Percentiles rank a stretch among this genome's conserved stretches.
phyloP scores from a whole-genome alignment of 129 eudicot genomes.

The Lonicera japonica region DNA sequence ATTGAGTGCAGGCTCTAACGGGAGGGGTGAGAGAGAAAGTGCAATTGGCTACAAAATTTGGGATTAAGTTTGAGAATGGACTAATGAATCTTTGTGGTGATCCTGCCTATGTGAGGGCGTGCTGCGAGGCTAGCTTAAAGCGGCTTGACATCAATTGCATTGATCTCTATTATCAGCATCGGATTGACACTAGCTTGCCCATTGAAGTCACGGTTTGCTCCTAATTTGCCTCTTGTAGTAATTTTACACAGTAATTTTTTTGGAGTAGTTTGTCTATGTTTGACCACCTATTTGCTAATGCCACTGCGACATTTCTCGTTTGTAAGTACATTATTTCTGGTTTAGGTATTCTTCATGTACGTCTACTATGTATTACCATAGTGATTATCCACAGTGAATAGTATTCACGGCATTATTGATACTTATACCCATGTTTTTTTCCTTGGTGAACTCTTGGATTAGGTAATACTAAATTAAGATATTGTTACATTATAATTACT shows the following conservation, averaged over 20 bases:
- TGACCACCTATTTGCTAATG: no score
- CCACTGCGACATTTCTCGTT: no score
- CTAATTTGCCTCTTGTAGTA: not conserved
- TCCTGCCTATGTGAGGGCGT: conserved; percentile 46
- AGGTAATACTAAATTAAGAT: no score
- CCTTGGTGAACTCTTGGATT: no score
- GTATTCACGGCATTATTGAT: not conserved
- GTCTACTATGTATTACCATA: no score
- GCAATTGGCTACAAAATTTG: conserved; percentile 45
- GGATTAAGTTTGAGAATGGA: conserved; percentile 14
- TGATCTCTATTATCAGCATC: conserved; percentile 54
- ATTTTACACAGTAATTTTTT: no score
- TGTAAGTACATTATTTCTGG: no score
- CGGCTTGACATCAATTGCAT: conserved; percentile 45
- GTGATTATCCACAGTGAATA: not conserved
- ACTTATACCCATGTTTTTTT: no score
- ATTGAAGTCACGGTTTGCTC: conserved; percentile 63
- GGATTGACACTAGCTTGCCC: conserved; percentile 51
- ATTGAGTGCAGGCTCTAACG: conserved; percentile 33
- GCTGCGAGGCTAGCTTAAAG: conserved; percentile 55
- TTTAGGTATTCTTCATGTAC: no score
- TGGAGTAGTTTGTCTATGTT: no score
- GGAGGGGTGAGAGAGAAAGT: conserved; percentile 39
- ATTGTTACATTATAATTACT: no score
- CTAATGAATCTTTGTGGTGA: conserved; percentile 31